phyloP scores from a whole-genome alignment of 2,329 filamentous ascomycete species.

The Phialocephala sp. region DNA sequence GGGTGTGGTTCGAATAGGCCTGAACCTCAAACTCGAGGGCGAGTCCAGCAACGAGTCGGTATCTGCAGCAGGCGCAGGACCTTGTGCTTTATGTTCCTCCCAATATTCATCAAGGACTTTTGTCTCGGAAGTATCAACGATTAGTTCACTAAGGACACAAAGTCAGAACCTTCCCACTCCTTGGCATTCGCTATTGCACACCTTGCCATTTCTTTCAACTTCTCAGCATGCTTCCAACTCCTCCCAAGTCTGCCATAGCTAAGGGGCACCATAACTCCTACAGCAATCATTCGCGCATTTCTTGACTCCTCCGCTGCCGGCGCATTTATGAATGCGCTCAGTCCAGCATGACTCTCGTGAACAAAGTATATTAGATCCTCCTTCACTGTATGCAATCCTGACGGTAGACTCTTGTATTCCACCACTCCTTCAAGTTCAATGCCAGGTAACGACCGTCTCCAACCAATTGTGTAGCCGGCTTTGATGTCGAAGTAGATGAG shows the following conservation, averaged over 20 bases:
- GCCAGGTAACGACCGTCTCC: slow-evolving; percentile 76
- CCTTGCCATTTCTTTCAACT: slow-evolving; percentile 75
- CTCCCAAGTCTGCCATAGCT: slow-evolving; percentile 85
- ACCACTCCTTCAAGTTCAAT: slow-evolving; percentile 84
- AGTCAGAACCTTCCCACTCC: slow-evolving; percentile 8
- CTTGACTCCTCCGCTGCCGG: slow-evolving; percentile 79
- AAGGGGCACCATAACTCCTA: slow-evolving; percentile 85
- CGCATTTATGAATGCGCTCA: slow-evolving; percentile 89
- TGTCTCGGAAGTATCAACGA: slow-evolving; percentile 67
- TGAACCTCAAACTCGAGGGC: slow-evolving; percentile 52
- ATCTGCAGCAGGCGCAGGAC: slow-evolving; percentile 27
- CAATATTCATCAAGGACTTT: slow-evolving; percentile 79
- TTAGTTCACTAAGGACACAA: slow-evolving; percentile 56
- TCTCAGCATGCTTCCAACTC: slow-evolving; percentile 85
- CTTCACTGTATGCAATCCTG: slow-evolving; percentile 85
- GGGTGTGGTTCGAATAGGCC: slow-evolving; percentile 42
- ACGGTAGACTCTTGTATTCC: slow-evolving; percentile 96
- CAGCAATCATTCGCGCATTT: slow-evolving; percentile 90
- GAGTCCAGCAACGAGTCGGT: slow-evolving; percentile 41
- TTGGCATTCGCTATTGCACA: slow-evolving; percentile 46
- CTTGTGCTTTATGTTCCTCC: slow-evolving; percentile 60
- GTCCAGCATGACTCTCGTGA: slow-evolving; percentile 80
- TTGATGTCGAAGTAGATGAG: slow-evolving; percentile 93
- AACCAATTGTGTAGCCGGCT: slow-evolving; percentile 87
- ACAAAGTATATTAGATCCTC: slow-evolving; percentile 95